A percentile compares a stretch with the other conserved stretches of the same genome.
These are phyloP conservation scores for Cylindrotheca closterium DNA, from an alignment of 108 stramenopile genomes.

Conservation along the genomic window DNA sequence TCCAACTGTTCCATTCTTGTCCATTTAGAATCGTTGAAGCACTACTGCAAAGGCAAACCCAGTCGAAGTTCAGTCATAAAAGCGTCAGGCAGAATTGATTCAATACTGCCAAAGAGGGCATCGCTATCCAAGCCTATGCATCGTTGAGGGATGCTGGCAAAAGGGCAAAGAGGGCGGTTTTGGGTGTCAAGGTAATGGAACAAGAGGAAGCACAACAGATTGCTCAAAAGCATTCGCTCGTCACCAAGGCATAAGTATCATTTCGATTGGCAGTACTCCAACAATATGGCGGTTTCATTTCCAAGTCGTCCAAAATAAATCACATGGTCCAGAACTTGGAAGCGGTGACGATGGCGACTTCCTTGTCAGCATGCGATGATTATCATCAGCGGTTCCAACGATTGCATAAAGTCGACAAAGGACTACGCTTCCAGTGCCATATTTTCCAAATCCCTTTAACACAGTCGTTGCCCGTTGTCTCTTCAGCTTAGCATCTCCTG, in stretches of 20 bases:
- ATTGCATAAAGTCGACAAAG: too few species aligned
- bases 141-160: slow-evolving; percentile 71
- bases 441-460: too few species aligned
- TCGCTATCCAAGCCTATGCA: slow-evolving; percentile 74
- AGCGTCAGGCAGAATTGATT: slow-evolving; percentile 60
- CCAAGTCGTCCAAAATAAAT: slow-evolving; percentile 45
- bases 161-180: slow-evolving; percentile 41
- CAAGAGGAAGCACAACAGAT: neutral
- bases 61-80: slow-evolving; percentile 82
- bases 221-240: neutral
- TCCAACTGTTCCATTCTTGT: slow-evolving; percentile 68
- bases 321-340: slow-evolving; percentile 57
- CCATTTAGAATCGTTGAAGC: slow-evolving; percentile 49
- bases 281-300: slow-evolving; percentile 53
- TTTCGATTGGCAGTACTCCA: slow-evolving; percentile 66
- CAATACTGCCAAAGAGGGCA: slow-evolving; percentile 73
- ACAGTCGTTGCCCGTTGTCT: too few species aligned
- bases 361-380: too few species aligned
- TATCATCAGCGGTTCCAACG: too few species aligned
- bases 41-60: too few species aligned
- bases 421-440: too few species aligned
- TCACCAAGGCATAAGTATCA: slow-evolving; percentile 68
- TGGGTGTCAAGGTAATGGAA: slow-evolving; percentile 10
- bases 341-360: neutral
- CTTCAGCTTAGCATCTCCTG: too few species aligned